These are phyloP conservation scores for Phialocephala subalpina DNA, from an alignment of 2,329 filamentous ascomycete species.

Conservation along the genomic window DNA sequence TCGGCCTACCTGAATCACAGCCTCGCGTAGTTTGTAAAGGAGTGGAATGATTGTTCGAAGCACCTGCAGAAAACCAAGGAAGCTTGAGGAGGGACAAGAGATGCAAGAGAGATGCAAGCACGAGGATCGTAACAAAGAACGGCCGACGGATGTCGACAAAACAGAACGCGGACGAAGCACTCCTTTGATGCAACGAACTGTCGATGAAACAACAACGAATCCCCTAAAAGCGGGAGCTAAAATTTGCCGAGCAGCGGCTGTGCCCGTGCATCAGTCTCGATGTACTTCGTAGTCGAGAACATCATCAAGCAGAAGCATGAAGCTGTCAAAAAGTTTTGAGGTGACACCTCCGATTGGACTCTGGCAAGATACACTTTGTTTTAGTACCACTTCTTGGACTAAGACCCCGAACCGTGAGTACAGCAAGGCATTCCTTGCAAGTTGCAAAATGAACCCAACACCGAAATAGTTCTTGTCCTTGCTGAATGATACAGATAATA, in stretches of 20 bases:
- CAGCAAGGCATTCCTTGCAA: neutral
- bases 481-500: too few species aligned
- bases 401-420: neutral
- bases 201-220: slow-evolving; percentile 19
- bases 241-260: slow-evolving; percentile 3
- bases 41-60: slow-evolving; percentile 15
- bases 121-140: slow-evolving; percentile 22
- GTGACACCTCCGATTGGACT: neutral
- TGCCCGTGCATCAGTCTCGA: neutral
- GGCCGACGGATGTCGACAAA: slow-evolving; percentile 17
- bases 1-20: slow-evolving; percentile 28
- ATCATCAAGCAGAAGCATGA: neutral
- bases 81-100: neutral
- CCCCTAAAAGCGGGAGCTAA: slow-evolving; percentile 11
- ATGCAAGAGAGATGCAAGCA: neutral
- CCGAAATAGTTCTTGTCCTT: too few species aligned
- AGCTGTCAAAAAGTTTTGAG: neutral
- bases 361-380: neutral
- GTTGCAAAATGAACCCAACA: neutral
- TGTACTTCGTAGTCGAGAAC: neutral
- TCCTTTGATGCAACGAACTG: slow-evolving; percentile 19
- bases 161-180: neutral
- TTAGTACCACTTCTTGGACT: neutral
- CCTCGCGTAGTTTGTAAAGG: slow-evolving; percentile 24
- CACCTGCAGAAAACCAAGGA: neutral